phyloP scores from a whole-genome alignment of 805 yeast species.

The Ogataea siamensis region DNA sequence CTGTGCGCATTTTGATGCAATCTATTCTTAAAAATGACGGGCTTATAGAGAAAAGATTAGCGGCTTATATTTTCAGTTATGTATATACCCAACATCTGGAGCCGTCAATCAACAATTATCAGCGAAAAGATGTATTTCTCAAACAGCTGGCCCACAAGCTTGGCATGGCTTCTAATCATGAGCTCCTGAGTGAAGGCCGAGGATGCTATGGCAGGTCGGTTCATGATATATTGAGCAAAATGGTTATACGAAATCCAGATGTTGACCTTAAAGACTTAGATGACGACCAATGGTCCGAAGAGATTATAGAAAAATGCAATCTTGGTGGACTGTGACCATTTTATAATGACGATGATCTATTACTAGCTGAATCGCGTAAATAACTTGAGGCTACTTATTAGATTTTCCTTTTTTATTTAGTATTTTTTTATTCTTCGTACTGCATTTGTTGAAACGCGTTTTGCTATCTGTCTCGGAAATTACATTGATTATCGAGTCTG shows the following conservation, averaged over 20 bases:
- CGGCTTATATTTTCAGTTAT: slow-evolving; percentile 20
- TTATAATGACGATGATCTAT: too few relatives aligned
- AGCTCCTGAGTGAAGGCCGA: slow-evolving; percentile 1
- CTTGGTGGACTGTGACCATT: neutral
- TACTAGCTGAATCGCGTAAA: too few relatives aligned
- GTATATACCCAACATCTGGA: slow-evolving; percentile 18
- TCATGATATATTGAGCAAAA: neutral
- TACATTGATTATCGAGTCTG: neutral
- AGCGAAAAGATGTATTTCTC: slow-evolving; percentile 21
- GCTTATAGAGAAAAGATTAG: slow-evolving; percentile 17
- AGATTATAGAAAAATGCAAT: slow-evolving; percentile 3
- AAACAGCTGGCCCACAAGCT: slow-evolving; percentile 19
- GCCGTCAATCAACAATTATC: slow-evolving; percentile 17
- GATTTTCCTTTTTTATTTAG: too few relatives aligned
- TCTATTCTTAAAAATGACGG: slow-evolving; percentile 16
- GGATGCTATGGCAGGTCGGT: slow-evolving; percentile 3
- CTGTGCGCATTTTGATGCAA: slow-evolving; percentile 17
- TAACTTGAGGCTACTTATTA: too few relatives aligned
- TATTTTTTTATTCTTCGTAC: too few relatives aligned
- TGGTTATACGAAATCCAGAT: neutral
- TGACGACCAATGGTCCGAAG: slow-evolving; percentile 8
- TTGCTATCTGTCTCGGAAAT: too few relatives aligned
- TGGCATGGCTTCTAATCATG: slow-evolving; percentile 9
- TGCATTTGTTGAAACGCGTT: neutral
- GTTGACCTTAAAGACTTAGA: neutral